Conservation (phyloP, 2,329 filamentous ascomycete genomes). For the Botrytis sinoallii region DNA sequence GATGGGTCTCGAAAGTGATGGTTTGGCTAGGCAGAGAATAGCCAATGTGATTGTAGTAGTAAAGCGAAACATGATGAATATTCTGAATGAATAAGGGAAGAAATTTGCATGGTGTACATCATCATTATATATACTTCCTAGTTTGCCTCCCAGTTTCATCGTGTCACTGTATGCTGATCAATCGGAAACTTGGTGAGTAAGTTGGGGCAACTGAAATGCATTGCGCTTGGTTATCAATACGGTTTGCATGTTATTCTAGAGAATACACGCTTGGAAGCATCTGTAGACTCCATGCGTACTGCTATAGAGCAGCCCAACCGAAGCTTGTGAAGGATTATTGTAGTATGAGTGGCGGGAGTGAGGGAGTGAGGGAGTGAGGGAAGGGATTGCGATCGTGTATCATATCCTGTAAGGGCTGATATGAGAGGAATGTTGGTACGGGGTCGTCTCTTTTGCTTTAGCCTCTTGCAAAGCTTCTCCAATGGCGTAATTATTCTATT, state of each 20-base stretch:
- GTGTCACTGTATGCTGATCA: constrained; percentile 3
- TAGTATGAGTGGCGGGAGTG: not conserved
- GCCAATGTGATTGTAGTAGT: not conserved
- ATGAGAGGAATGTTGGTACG: constrained; percentile 6
- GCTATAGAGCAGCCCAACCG: not conserved
- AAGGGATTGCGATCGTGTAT: not conserved
- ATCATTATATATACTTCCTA: not conserved
- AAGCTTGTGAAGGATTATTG: not conserved
- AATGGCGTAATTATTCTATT: constrained; percentile 12
- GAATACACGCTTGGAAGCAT: not conserved
- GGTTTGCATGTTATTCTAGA: not conserved
- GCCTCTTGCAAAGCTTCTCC: not conserved
- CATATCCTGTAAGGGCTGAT: not conserved
- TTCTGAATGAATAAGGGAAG: not conserved
- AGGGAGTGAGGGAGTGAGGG: not conserved
- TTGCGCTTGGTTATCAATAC: not conserved
- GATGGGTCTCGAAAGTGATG: constrained; percentile 1
- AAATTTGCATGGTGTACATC: not conserved
- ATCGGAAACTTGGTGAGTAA: not conserved
- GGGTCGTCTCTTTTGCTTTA: not conserved
- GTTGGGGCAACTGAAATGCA: constrained; percentile 4
- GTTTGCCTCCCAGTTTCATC: not conserved
- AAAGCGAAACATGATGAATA: not conserved
- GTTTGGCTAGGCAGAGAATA: not conserved
- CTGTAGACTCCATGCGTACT: not conserved